Percentiles rank a stretch among this genome's conserved stretches.
Conservation (phyloP, 31 red algal genomes). For the Bonnemaisonia californica region DNA sequence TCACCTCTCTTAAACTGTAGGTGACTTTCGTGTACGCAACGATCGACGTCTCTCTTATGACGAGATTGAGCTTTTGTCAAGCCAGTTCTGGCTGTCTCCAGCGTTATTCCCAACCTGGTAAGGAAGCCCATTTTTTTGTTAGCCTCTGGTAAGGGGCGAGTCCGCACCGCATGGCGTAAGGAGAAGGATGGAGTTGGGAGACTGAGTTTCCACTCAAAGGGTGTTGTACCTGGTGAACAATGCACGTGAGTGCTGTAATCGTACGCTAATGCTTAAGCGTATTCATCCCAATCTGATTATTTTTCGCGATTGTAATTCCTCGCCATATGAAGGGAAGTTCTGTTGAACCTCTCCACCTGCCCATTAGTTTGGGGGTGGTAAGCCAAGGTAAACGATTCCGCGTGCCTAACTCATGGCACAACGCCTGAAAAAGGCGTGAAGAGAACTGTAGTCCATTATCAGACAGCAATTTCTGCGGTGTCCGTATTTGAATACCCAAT, state of each 20-base stretch:
- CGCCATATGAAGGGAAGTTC: slow-evolving; percentile 29
- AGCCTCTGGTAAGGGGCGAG: neutral
- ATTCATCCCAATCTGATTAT: slow-evolving; percentile 28
- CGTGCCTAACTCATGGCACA: slow-evolving; percentile 19
- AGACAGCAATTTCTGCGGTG: slow-evolving; percentile 20
- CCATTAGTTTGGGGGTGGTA: too few species aligned
- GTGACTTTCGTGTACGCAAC: neutral
- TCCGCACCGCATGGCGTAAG: neutral
- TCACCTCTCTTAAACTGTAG: too few species aligned
- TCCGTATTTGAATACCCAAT: slow-evolving; percentile 41
- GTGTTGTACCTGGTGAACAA: neutral
- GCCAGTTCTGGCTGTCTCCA: neutral
- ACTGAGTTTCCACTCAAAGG: neutral
- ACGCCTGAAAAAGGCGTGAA: slow-evolving; percentile 19
- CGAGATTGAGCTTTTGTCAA: neutral
- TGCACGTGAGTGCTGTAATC: slow-evolving; percentile 48
- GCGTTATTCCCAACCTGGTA: neutral
- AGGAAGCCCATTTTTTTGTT: neutral
- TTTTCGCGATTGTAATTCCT: slow-evolving; percentile 16
- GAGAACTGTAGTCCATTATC: slow-evolving; percentile 29
- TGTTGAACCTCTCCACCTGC: too few species aligned
- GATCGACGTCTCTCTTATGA: slow-evolving; percentile 1
- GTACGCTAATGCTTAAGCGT: slow-evolving; percentile 13
- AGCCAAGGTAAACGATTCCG: slow-evolving; percentile 28
- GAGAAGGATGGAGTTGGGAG: neutral